Evolutionary conservation across 2,329 filamentous ascomycete species (phyloP), one percentile per base, ranked within the genome.

Genomic region (Verticillium dahliae): DNA sequence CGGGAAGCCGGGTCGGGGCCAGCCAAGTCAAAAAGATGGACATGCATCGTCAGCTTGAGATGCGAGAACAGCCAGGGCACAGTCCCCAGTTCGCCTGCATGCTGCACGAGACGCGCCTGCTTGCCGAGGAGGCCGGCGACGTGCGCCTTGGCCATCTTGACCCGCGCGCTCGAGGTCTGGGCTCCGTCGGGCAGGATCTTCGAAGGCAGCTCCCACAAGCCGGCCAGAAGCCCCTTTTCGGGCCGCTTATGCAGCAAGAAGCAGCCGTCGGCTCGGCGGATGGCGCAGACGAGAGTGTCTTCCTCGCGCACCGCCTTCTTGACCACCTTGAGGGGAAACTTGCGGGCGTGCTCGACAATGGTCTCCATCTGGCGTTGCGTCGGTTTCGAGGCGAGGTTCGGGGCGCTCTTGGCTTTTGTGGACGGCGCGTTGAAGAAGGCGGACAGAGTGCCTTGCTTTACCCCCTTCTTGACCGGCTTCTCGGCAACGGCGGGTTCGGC

Each of bases 21-120:
- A 3, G 54, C 31, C 4, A 81, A 13, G 13, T 74, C 72, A 63
- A 85, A 84, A 0, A 81, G 61, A 38, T 84, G 80, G 2, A 85
- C 82, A 63, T 85, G 81, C 83, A 85, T 85, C 1, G 78, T 81
- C 65, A 85, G 69, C 69, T 78, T 81, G 1, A 86, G 69, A 60
- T 86, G 83, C 1, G 83, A 85, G 63, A 85, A 85, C 6, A 81
- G 69, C 83, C 83, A 86, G 0, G 82, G 82, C 13, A 85, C 77
- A 54, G 73, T 80, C 0, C 79, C 83, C n/a, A 85, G 64, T 37
- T 82, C 80, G 0, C 70, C 70, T 0, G 72, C 63, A 54, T 79
- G 69, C 56, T 71, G 18, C 18, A 22, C 74, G 18, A 75, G 50
- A 9, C 50, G 56, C 14, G 22, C 57, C 9, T 50, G 58, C 13